These are phyloP conservation scores for Salvia sclarea DNA, from an alignment of 305 asterid genomes.

Conservation along the genomic window DNA sequence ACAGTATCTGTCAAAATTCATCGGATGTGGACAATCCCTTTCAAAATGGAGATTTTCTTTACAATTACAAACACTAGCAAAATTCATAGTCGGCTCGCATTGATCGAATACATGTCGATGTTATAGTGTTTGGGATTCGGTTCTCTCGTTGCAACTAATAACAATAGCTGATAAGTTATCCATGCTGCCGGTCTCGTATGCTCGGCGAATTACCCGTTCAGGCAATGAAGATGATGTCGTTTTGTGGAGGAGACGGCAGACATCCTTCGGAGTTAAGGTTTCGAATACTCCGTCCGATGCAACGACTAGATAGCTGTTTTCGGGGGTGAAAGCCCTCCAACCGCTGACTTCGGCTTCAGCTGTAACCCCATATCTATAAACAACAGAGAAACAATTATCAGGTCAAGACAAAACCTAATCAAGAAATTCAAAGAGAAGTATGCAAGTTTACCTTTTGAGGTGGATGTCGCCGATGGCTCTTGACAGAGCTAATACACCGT, in stretches of 20 bases:
- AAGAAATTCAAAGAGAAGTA: background rate
- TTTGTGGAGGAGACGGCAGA: constrained; percentile 44
- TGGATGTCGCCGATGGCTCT: constrained; percentile 71
- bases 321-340: constrained; percentile 48
- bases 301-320: constrained; percentile 50
- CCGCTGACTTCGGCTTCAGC: constrained; percentile 65
- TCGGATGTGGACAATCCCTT: constrained; percentile 10
- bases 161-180: constrained; percentile 71
- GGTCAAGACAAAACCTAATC: background rate
- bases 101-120: too few species aligned
- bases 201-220: constrained; percentile 44
- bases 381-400: background rate
- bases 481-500: constrained; percentile 68
- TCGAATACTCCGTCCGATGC: constrained; percentile 77
- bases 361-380: constrained; percentile 61
- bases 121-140: background rate
- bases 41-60: constrained; percentile 8
- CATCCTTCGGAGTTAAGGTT: constrained; percentile 49
- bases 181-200: constrained; percentile 58
- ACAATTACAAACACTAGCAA: too few species aligned
- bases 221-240: constrained; percentile 43
- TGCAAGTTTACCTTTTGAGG: constrained; percentile 45
- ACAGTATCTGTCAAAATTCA: constrained; percentile 25
- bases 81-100: too few species aligned
- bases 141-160: constrained; percentile 1